phyloP scores from a whole-genome alignment of 2,329 filamentous ascomycete species.

The Blumeria graminis region DNA sequence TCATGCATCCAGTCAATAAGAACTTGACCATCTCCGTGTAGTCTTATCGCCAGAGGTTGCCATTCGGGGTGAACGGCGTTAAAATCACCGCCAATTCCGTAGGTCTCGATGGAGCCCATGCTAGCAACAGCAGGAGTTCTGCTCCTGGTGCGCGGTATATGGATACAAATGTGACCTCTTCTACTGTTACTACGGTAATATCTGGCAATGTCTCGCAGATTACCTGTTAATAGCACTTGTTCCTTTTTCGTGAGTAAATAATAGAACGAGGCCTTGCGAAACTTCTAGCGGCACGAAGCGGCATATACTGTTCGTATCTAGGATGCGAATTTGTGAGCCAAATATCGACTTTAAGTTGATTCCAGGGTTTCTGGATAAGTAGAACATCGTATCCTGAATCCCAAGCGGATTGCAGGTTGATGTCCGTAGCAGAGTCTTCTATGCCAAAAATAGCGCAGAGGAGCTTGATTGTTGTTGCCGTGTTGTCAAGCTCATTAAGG shows the following conservation, averaged over 20 bases:
- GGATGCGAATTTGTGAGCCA: not conserved
- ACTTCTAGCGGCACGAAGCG: not conserved
- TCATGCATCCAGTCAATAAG: not conserved
- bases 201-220: not conserved
- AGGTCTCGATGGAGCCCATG: not conserved
- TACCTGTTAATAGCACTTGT: not conserved
- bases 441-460: too few relatives aligned
- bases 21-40: not conserved
- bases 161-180: not conserved
- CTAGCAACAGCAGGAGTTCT: not conserved
- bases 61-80: not conserved
- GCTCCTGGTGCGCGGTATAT: not conserved
- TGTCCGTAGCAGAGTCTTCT: not conserved
- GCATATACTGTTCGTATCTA: not conserved
- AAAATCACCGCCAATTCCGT: not conserved
- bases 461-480: too few relatives aligned
- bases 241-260: not conserved
- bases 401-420: not conserved
- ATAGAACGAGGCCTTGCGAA: not conserved
- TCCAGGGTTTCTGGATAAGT: not conserved
- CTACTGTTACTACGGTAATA: not conserved
- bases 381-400: not conserved
- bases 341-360: not conserved
- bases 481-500: too few relatives aligned
- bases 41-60: not conserved